These are phyloP conservation scores for Arabis alpina DNA, from an alignment of 345 rosid species.

Conservation along the genomic window DNA sequence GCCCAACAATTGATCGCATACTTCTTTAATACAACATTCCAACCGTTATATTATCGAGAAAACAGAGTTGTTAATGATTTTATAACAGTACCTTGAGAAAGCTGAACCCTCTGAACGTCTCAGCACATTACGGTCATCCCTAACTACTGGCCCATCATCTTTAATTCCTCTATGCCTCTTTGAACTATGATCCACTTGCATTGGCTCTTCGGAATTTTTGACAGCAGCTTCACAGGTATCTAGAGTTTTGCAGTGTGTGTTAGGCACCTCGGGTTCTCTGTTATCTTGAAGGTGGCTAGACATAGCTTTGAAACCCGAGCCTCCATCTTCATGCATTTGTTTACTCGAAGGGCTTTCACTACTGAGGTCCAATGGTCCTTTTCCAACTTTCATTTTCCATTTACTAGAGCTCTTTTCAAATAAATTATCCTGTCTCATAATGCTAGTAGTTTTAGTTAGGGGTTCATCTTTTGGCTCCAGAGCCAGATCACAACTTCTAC, in stretches of 20 bases:
- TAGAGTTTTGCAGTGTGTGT: conserved; percentile 28
- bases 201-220: conserved; percentile 12
- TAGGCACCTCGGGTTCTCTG: conserved; percentile 30
- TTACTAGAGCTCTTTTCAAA: conserved; percentile 42
- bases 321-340: conserved; percentile 41
- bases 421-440: conserved; percentile 33
- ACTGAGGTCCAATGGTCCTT: conserved; percentile 38
- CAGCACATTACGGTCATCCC: conserved; percentile 65
- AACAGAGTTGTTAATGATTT: not conserved
- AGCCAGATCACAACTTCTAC: conserved; percentile 47
- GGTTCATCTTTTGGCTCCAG: conserved; percentile 47
- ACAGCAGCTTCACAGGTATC: conserved; percentile 29
- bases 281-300: conserved; percentile 35
- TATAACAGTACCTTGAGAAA: conserved; percentile 66
- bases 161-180: conserved; percentile 49
- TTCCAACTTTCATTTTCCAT: conserved; percentile 43
- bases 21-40: conserved; percentile 9
- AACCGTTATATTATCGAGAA: not conserved
- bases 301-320: conserved; percentile 27
- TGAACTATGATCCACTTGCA: conserved; percentile 34
- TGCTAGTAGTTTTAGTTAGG: conserved; percentile 28
- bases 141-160: conserved; percentile 40
- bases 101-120: conserved; percentile 80
- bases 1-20: conserved; percentile 27
- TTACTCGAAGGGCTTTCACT: conserved; percentile 43